Evolutionary conservation across 495 filamentous ascomycete species (phyloP).

Genomic region (Neurospora sp.): DNA sequence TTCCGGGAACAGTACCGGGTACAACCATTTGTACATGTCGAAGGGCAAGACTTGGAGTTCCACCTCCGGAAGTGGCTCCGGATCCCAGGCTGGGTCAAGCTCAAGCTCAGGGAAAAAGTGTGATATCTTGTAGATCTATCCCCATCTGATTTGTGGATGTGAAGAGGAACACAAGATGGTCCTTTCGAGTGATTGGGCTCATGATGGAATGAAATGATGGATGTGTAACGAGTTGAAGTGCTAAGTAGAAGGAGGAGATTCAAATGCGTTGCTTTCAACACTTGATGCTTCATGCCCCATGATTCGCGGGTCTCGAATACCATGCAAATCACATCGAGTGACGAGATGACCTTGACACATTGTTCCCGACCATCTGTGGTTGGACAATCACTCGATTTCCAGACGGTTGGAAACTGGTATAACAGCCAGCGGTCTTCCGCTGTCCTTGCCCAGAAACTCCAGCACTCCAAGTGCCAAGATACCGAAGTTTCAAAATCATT

Average conservation of each 20-base stretch:
- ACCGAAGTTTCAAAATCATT: too few species aligned
- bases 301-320: neutral
- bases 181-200: fast-evolving
- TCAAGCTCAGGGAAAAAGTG: neutral
- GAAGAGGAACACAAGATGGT: neutral
- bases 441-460: too few species aligned
- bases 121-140: neutral
- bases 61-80: neutral
- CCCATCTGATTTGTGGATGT: neutral
- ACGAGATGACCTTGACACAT: neutral
- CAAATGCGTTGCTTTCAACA: neutral
- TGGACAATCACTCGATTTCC: neutral
- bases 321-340: neutral
- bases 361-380: neutral
- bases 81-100: neutral
- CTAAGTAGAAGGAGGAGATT: neutral
- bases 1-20: neutral
- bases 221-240: neutral
- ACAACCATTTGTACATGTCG: neutral
- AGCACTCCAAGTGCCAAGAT: too few species aligned
- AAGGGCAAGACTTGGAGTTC: neutral
- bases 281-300: neutral
- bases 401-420: neutral
- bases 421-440: neutral
- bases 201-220: neutral